Base-by-base conservation (phyloP, 192 early-diverging fungal genomes). In the Geranomyces michiganensis region DNA sequence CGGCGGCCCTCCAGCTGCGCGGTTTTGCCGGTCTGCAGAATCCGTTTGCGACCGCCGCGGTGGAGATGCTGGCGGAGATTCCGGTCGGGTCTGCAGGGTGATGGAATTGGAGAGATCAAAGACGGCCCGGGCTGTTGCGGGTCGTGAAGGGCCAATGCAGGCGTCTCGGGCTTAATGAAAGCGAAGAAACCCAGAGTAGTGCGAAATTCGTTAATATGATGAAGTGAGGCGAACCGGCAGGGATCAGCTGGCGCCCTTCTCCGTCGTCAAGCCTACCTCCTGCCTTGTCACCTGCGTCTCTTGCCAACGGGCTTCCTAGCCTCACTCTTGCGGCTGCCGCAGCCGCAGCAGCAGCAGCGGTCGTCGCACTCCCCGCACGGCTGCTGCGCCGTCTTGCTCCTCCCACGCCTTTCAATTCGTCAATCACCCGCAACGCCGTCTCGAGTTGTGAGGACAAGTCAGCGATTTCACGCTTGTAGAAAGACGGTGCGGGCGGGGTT, bases 301-400 rank as follows among this genome's bases (percentile, higher is more conserved):
- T n/a, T 9, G 21, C 51, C 51, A 55, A 55, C 15, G 21, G 51
- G 15, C 51, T 55, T 55, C 51, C 51, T 6, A 55, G 4, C 14
- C 26, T 55, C 6, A 24, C 51, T 55, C 51, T 27, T 14, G 26
- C 26, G 6, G 51, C 51, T 15, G 21, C 19, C 51, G 26, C 51
- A 4, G 21, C 21, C 6, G 19, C 51, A 24, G 51, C 51, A 24
- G 51, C 26, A 41, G 36, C 36, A 41, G 24, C 58, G 7, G 15
- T 60, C 58, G 17, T 60, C 9, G 58, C 58, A 32, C 58, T 60
- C 29, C 58, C 58, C 29, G 19, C 58, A 19, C 58, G 24, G 31
- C 17, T 33, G 19, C 31, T 32, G 7, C 17, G 15, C 4, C 29
- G 15, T 29, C 31, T 60, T 19, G 29, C 58, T 41, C 36, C 36